Percentiles rank a stretch among this genome's conserved stretches.
Conservation (phyloP, 2,329 filamentous ascomycete genomes). For the Aspergillus sp. region DNA sequence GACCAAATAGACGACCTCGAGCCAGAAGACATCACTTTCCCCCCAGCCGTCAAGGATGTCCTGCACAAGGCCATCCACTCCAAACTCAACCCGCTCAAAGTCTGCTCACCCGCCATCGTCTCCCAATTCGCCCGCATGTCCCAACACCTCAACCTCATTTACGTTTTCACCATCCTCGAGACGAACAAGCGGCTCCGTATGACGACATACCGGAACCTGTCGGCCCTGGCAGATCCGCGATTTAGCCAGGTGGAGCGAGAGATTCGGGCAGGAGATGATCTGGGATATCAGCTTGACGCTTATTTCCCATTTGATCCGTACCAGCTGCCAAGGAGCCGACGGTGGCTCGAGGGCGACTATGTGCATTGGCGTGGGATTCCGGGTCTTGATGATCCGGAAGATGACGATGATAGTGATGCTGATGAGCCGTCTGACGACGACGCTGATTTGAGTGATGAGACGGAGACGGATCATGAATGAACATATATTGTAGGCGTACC, state of each 20-base stretch:
- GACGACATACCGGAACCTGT: constrained; percentile 62
- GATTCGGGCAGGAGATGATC: constrained; percentile 67
- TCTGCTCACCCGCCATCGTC: constrained; percentile 89
- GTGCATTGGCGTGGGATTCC: constrained; percentile 77
- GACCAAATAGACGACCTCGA: constrained; percentile 59
- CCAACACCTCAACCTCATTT: constrained; percentile 83
- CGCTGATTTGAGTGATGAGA: constrained; percentile 47
- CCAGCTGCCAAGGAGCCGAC: constrained; percentile 81
- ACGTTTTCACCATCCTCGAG: constrained; percentile 85
- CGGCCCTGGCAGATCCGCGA: constrained; percentile 41
- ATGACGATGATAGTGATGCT: constrained; percentile 45
- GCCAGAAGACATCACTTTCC: constrained; percentile 76
- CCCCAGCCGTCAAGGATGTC: constrained; percentile 72
- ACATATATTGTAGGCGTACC: background rate
- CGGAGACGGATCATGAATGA: constrained; percentile 49
- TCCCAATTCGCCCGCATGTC: constrained; percentile 88
- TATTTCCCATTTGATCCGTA: constrained; percentile 99
- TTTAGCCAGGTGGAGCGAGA: constrained; percentile 58
- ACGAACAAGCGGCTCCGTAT: constrained; percentile 89
- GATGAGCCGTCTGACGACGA: constrained; percentile 34
- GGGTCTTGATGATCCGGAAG: constrained; percentile 66
- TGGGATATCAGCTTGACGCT: constrained; percentile 82
- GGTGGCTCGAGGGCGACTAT: constrained; percentile 86
- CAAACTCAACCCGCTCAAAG: constrained; percentile 90
- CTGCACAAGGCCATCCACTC: constrained; percentile 81